phyloP scores from a whole-genome alignment of 768 basidiomycete genomes.

The Rhodosporidiobolus sp. region DNA sequence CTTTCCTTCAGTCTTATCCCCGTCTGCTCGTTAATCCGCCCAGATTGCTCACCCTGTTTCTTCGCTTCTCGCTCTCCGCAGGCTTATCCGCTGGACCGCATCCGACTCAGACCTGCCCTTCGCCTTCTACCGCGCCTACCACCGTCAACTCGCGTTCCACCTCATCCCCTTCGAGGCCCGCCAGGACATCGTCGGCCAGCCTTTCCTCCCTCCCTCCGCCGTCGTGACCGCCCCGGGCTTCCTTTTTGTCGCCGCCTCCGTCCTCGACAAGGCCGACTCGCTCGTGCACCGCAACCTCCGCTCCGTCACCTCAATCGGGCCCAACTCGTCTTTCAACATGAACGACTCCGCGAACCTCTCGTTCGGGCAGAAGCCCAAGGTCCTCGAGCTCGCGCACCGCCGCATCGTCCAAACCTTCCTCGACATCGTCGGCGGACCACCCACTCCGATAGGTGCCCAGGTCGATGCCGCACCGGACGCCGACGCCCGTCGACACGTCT shows the following conservation, averaged over 20 bases:
- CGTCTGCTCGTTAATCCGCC: background rate
- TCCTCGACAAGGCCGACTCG: slow-evolving; percentile 52
- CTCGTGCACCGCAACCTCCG: slow-evolving; percentile 54
- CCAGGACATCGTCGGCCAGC: background rate
- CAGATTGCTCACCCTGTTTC: no score
- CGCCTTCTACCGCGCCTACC: slow-evolving; percentile 54
- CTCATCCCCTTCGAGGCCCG: slow-evolving; percentile 35
- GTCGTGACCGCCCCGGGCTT: slow-evolving; percentile 51
- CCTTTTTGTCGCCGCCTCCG: slow-evolving; percentile 51
- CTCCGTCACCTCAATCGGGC: slow-evolving; percentile 52
- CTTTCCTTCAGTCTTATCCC: background rate
- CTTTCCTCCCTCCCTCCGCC: slow-evolving; percentile 9
- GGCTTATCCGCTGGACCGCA: slow-evolving; percentile 54
- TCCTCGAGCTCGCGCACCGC: slow-evolving; percentile 53
- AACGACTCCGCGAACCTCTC: slow-evolving; percentile 52
- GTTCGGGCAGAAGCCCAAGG: slow-evolving; percentile 52
- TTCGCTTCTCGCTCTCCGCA: slow-evolving; percentile 9
- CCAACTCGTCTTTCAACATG: slow-evolving; percentile 47
- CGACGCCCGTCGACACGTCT: slow-evolving; percentile 41
- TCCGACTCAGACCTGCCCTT: slow-evolving; percentile 55
- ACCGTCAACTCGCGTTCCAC: slow-evolving; percentile 49
- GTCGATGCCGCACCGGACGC: slow-evolving; percentile 28
- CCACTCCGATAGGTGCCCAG: background rate
- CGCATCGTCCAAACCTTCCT: slow-evolving; percentile 51
- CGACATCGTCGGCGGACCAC: slow-evolving; percentile 46